A percentile compares a stretch with the other conserved stretches of the same genome.
Evolutionary conservation across 2,329 filamentous ascomycete species (phyloP).

Genomic region (Penicillium sumatraense): DNA sequence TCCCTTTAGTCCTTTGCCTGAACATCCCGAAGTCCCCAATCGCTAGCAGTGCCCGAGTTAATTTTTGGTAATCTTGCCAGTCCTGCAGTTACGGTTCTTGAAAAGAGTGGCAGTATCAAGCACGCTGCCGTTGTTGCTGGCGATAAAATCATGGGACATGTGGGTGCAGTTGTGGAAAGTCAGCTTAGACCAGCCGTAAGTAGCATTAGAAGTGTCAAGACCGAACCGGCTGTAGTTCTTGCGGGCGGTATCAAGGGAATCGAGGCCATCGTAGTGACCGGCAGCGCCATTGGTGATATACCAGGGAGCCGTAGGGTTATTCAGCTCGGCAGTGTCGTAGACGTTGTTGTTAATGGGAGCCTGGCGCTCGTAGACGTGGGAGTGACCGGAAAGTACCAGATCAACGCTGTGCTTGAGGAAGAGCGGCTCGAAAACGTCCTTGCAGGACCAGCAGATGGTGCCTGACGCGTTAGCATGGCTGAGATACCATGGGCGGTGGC

Average conservation of each 20-base stretch:
- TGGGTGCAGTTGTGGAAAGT: constrained; percentile 49
- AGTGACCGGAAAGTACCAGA: constrained; percentile 8
- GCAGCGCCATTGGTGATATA: constrained; percentile 35
- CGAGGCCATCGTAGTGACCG: constrained; percentile 37
- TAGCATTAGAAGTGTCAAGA: constrained; percentile 33
- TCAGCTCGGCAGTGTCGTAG: constrained; percentile 21
- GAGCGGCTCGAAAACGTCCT: constrained; percentile 11
- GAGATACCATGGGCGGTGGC: constrained; percentile 10
- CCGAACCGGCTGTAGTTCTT: constrained; percentile 28
- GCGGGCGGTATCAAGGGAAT: constrained; percentile 21
- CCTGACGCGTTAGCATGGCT: constrained; percentile 3
- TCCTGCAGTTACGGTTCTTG: constrained; percentile 13
- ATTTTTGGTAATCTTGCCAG: neutral
- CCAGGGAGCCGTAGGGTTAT: constrained; percentile 31
- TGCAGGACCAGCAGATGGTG: constrained; percentile 9
- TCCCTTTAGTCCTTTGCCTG: too few relatives aligned
- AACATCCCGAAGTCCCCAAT: too few relatives aligned
- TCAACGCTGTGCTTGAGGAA: constrained; percentile 9
- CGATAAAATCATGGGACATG: constrained; percentile 44
- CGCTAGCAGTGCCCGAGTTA: constrained; percentile 2
- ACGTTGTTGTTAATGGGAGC: constrained; percentile 7
- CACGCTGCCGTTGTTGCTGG: constrained; percentile 17
- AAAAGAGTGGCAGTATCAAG: constrained; percentile 17
- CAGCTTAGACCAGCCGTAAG: constrained; percentile 45
- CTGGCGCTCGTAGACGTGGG: constrained; percentile 1